Evolutionary conservation across 2,329 filamentous ascomycete species (phyloP).

Genomic region (Penicillium sp.): DNA sequence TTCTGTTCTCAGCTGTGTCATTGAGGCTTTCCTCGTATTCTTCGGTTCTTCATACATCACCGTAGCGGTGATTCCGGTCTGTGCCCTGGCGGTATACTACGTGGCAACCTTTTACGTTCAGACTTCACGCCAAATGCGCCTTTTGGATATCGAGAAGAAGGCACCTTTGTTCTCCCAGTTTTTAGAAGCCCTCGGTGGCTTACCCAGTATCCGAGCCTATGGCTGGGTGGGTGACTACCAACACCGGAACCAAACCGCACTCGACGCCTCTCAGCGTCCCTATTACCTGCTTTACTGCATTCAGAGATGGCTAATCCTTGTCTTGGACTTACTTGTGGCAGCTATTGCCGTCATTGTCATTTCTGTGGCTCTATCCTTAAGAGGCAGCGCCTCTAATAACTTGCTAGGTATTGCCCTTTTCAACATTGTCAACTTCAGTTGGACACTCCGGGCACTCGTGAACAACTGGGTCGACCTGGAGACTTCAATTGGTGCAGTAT

Average conservation of each 20-base stretch:
- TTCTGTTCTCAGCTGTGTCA: conserved; percentile 26
- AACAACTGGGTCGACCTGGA: conserved; percentile 21
- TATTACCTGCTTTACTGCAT: conserved; percentile 10
- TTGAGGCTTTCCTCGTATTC: conserved; percentile 36
- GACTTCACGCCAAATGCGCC: conserved; percentile 52
- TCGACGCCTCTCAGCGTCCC: conserved; percentile 8
- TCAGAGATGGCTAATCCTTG: conserved; percentile 10
- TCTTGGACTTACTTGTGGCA: conserved; percentile 24
- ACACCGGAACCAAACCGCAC: conserved; percentile 15
- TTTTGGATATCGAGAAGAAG: conserved; percentile 59
- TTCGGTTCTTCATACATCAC: conserved; percentile 40
- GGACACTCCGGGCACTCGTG: conserved; percentile 19
- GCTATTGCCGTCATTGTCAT: conserved; percentile 25
- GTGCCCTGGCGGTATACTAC: conserved; percentile 40
- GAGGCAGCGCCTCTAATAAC: conserved; percentile 10
- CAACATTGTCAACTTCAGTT: conserved; percentile 26
- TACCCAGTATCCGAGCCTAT: conserved; percentile 55
- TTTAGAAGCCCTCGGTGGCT: conserved; percentile 49
- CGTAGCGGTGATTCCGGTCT: conserved; percentile 41
- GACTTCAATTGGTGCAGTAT: conserved; percentile 24
- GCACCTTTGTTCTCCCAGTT: conserved; percentile 44
- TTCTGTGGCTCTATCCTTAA: conserved; percentile 19
- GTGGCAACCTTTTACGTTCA: conserved; percentile 51
- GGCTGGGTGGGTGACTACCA: conserved; percentile 48
- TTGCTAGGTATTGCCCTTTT: conserved; percentile 22